phyloP scores from a whole-genome alignment of 371 early-diverging fungal species.

The Mortierella sp. region DNA sequence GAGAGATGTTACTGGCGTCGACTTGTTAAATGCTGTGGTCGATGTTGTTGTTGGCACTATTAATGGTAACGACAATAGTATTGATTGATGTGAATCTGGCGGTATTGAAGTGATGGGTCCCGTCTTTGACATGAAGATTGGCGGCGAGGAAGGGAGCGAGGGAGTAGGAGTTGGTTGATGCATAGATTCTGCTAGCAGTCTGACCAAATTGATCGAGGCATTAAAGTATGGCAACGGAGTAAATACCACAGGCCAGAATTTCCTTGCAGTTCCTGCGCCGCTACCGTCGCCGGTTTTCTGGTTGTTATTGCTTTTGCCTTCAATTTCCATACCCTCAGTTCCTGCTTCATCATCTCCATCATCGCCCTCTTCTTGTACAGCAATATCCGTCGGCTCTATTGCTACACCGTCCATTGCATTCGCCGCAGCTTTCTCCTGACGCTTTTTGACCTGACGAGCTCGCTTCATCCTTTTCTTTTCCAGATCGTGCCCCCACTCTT shows the following conservation, averaged over 20 bases:
- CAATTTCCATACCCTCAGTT: conserved; percentile 31
- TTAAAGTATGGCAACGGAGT: conserved; percentile 56
- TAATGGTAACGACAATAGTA: not conserved
- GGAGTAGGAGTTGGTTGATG: conserved; percentile 18
- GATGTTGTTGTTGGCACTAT: not conserved
- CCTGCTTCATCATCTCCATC: conserved; percentile 45
- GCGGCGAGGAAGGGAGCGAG: not conserved
- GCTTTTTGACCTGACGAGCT: conserved; percentile 27
- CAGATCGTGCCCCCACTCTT: conserved; percentile 32
- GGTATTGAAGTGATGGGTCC: not conserved
- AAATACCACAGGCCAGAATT: conserved; percentile 52
- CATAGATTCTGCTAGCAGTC: conserved; percentile 52
- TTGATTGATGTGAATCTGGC: too few species aligned
- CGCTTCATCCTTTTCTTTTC: conserved; percentile 32
- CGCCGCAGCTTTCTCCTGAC: conserved; percentile 35
- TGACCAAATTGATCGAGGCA: conserved; percentile 44
- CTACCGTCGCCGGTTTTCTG: not conserved
- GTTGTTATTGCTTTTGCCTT: not conserved
- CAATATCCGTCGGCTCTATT: not conserved
- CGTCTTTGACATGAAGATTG: not conserved
- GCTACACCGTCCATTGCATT: conserved; percentile 19
- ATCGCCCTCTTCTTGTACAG: conserved; percentile 24
- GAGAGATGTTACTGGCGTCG: not conserved
- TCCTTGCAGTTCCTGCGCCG: not conserved
- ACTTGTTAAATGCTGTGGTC: not conserved